Conservation (phyloP, 129 eudicot genomes). For the Escallonia rubra region DNA sequence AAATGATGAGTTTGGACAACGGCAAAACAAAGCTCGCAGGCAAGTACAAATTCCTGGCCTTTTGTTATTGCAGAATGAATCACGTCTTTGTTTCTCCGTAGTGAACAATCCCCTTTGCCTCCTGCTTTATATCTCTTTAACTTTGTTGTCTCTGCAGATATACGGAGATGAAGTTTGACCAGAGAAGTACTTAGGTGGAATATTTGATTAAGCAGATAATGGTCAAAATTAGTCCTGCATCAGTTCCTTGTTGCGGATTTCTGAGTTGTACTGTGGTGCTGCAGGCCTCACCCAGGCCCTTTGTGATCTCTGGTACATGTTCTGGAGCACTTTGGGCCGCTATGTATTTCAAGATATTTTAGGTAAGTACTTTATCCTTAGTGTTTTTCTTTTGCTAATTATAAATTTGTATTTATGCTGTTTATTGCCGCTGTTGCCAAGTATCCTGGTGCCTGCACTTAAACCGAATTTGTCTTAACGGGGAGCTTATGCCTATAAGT, state of each 20-base stretch:
- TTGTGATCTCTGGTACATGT: conserved; percentile 43
- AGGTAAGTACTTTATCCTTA: conserved; percentile 31
- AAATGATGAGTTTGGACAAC: conserved; percentile 41
- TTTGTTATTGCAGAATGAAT: not conserved
- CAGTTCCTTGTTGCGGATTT: conserved; percentile 30
- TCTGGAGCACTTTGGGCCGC: conserved; percentile 44
- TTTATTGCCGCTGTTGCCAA: too few relatives aligned
- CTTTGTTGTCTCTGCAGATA: conserved; percentile 34
- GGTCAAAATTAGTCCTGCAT: conserved; percentile 27
- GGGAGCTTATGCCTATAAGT: too few relatives aligned
- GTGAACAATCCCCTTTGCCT: not conserved
- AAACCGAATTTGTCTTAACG: too few relatives aligned
- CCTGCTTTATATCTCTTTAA: not conserved
- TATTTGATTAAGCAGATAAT: conserved; percentile 32
- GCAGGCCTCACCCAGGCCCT: conserved; percentile 42
- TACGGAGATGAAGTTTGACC: conserved; percentile 91
- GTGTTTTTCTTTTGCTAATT: not conserved
- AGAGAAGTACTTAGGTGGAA: conserved; percentile 53
- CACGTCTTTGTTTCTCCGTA: not conserved
- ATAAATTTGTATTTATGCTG: too few relatives aligned
- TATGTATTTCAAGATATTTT: conserved; percentile 36
- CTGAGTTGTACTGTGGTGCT: conserved; percentile 39
- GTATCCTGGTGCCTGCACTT: too few relatives aligned
- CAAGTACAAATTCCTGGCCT: conserved; percentile 6
- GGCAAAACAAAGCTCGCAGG: conserved; percentile 62